Evolutionary conservation across 2,329 filamentous ascomycete species (phyloP), one percentile per base, ranked within the genome.

Genomic region (Coniochaeta pulveracea): DNA sequence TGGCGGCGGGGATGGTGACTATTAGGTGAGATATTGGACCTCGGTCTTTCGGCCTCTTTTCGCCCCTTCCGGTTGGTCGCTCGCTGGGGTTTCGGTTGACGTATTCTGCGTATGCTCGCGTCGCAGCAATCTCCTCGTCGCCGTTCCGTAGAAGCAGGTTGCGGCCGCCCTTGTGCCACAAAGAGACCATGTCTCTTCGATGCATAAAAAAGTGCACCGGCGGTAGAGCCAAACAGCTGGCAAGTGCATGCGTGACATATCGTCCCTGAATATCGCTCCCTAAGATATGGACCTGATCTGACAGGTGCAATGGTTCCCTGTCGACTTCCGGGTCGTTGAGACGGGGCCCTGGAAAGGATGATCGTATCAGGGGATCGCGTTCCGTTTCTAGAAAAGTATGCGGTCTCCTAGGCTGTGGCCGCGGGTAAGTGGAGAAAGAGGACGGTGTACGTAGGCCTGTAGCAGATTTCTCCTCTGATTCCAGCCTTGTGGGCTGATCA

Each of bases 201-300:
- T 48, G 39, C 12, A 54, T 37, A 6, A 57, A 36, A 34, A 52
- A 47, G 17, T 44, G 46, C 19, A 52, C 46, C 1, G 51, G 49
- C 4, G 52, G 48, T 12, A 47, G 44, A 3, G 43, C 37, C 5
- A 44, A 33, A 33, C 46, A 44, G 16, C 45, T 41, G 9, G 53
- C 47, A 11, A 57, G 36, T 3, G 41, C 35, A 34, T 55, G 50
- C 2, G 51, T 43, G 33, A 57, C 44, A 30, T 48, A 56, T 22
- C 41, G 42, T 6, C 50, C 51, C 7, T 27, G 33, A 9, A 39
- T 25, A 37, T 52, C 43, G 27, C 39, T 29, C 3, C 51, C 51
- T 27, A 55, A 39, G 6, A 55, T 39, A 34, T 53, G 35, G 3
- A 54, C 39, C 10, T 46, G 38, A n/a, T 51, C 45, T 4, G 43